Evolutionary conservation across 805 yeast genomes (phyloP).

Genomic region (Lipomyces orientalis): DNA sequence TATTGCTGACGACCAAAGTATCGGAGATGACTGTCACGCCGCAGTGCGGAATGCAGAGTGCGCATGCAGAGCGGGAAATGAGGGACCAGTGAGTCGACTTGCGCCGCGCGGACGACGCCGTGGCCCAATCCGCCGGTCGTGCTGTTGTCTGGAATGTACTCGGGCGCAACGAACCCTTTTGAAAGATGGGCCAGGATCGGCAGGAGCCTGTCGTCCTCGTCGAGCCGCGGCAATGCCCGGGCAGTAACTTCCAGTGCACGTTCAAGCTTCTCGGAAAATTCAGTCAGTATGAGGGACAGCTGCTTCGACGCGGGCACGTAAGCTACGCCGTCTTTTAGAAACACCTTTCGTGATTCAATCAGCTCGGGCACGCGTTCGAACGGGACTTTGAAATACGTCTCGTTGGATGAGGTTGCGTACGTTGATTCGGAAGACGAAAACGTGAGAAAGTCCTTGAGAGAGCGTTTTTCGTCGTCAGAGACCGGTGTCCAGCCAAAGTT

Average conservation of each 20-base stretch:
- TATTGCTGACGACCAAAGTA: slow-evolving; percentile 86
- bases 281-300: slow-evolving; percentile 68
- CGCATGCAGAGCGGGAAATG: slow-evolving; percentile 86
- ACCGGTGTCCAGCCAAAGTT: slow-evolving; percentile 78
- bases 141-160: slow-evolving; percentile 49
- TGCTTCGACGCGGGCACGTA: slow-evolving; percentile 86
- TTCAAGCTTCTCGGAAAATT: slow-evolving; percentile 62
- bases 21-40: slow-evolving; percentile 70
- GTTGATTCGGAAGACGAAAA: slow-evolving; percentile 55
- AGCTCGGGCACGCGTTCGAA: slow-evolving; percentile 84
- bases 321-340: slow-evolving; percentile 70
- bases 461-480: slow-evolving; percentile 61
- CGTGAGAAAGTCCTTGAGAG: slow-evolving; percentile 57
- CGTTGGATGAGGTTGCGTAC: slow-evolving; percentile 45
- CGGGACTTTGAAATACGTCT: slow-evolving; percentile 80
- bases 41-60: slow-evolving; percentile 66
- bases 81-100: slow-evolving; percentile 60
- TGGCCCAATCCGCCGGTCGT: slow-evolving; percentile 41
- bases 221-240: slow-evolving; percentile 78
- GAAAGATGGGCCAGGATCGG: slow-evolving; percentile 84
- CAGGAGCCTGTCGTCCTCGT: slow-evolving; percentile 87
- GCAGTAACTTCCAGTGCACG: slow-evolving; percentile 68
- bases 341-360: slow-evolving; percentile 73
- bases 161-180: slow-evolving; percentile 63
- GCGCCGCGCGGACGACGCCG: slow-evolving; percentile 61